Evolutionary conservation across 2,329 filamentous ascomycete species (phyloP), one percentile per base, ranked within the genome.

Genomic region (Pyrenochaeta sp.): DNA sequence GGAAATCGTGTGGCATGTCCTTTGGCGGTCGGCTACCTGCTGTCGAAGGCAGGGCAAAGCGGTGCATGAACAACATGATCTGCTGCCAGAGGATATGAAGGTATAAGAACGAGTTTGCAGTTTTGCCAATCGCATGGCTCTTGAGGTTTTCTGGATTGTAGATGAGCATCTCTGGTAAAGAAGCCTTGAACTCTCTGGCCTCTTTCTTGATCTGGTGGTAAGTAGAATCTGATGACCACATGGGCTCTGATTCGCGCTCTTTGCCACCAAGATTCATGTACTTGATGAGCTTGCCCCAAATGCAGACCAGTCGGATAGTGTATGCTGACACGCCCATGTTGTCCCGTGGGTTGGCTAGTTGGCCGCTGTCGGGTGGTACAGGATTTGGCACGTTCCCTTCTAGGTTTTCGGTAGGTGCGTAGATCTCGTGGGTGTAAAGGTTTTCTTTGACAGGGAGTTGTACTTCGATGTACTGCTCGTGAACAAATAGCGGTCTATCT

Each of bases 281-380:
- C 49, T 87, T 87, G 58, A 96, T 88, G 35, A 96, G 86, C 35
- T 86, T 85, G 4, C 94, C 94, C 92, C 93, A 97, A 21, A 96
- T 77, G 2, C 91, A 85, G 49, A 97, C 89, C 2, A 87, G 81
- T 14, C 89, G 85, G 50, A 97, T 88, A 62, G 94, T 88, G 70
- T 95, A 96, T 8, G 93, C 91, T 2, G 91, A 88, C 4, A 96
- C 90, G 2, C 93, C 94, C 91, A 97, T 96, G 63, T 96, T 96
- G 6, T 89, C 85, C 59, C 81, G 85, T 1, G 87, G 79, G 53
- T 89, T 81, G 20, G 80, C 79, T 13, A 85, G 68, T 50, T 87
- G 83, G 3, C 82, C 85, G n/a, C 83, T 81, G 30, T 87, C 82
- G 3, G 79, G 77, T 1, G 82, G 76, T 6, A 84, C 79, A 1